A percentile compares a stretch with the other conserved stretches of the same genome.
phyloP scores from a whole-genome alignment of 2,329 filamentous ascomycete species.

The Cladosporium colombiae region DNA sequence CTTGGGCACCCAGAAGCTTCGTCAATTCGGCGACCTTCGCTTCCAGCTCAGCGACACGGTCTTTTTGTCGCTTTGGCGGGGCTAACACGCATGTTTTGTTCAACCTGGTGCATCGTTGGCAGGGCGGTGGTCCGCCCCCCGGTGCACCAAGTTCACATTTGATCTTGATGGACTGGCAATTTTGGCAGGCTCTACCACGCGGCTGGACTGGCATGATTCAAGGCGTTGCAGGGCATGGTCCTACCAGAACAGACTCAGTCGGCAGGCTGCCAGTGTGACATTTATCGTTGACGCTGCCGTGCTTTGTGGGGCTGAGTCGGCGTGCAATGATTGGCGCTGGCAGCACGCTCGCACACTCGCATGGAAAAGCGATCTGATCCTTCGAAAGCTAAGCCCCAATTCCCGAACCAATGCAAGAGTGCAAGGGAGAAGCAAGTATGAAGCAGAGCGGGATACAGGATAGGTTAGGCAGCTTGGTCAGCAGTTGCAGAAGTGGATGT shows the following conservation, averaged over 20 bases:
- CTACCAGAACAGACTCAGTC: not conserved
- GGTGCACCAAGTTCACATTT: slow-evolving; percentile 31
- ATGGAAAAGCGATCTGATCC: slow-evolving; percentile 9
- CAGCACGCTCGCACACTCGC: not conserved
- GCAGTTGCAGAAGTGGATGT: not conserved
- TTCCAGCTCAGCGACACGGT: slow-evolving; percentile 33
- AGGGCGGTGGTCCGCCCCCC: slow-evolving; percentile 27
- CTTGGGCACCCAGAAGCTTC: slow-evolving; percentile 30
- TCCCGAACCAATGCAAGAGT: not conserved
- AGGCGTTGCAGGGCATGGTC: not conserved
- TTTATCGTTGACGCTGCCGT: slow-evolving; percentile 8
- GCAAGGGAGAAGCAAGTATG: not conserved
- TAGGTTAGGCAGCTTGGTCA: not conserved
- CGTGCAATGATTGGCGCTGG: not conserved
- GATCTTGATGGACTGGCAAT: slow-evolving; percentile 33
- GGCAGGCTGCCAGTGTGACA: not conserved
- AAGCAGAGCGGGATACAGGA: not conserved
- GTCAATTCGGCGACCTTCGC: slow-evolving; percentile 34
- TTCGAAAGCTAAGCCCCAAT: slow-evolving; percentile 11
- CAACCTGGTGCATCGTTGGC: slow-evolving; percentile 33
- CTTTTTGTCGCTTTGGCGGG: slow-evolving; percentile 29
- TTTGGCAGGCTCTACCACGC: slow-evolving; percentile 29
- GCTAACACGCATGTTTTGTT: slow-evolving; percentile 32
- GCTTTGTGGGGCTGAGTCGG: not conserved
- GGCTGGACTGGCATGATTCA: slow-evolving; percentile 14